These are phyloP conservation scores for Beauveria bassiana DNA, from an alignment of 2,329 filamentous ascomycete genomes.

Conservation along the genomic window DNA sequence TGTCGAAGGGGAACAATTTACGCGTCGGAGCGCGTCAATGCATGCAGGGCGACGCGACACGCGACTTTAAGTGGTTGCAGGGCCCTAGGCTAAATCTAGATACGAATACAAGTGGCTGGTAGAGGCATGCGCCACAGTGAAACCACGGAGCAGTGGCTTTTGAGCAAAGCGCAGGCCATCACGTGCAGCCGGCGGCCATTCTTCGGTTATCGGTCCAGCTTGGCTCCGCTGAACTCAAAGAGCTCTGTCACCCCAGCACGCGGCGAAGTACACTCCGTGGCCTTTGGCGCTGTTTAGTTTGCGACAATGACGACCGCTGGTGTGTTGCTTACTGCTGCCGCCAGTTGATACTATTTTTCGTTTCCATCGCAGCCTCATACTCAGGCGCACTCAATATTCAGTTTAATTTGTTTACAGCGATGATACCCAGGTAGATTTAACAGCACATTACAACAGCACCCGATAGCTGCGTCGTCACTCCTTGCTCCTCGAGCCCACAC, in stretches of 20 bases:
- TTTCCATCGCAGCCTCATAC: not conserved
- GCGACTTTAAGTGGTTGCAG: conserved; percentile 26
- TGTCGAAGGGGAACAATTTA: conserved; percentile 8
- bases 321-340: not conserved
- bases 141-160: not conserved
- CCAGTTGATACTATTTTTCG: not conserved
- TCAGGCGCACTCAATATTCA: not conserved
- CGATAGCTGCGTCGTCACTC: conserved; percentile 11
- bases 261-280: conserved; percentile 2
- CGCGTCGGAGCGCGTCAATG: conserved; percentile 11
- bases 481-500: not conserved
- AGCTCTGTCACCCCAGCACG: not conserved
- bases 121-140: not conserved
- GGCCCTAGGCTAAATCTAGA: not conserved
- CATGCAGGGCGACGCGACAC: conserved; percentile 15
- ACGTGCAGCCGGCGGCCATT: conserved; percentile 4
- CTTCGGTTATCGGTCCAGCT: not conserved
- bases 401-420: conserved; percentile 26
- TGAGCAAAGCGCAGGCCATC: not conserved
- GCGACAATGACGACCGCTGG: conserved; percentile 10
- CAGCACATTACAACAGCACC: conserved; percentile 19
- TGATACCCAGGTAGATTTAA: conserved; percentile 40
- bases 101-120: not conserved
- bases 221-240: not conserved
- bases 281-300: conserved; percentile 1